Conservation (phyloP, 306 rosid genomes). For the Acacia melanoxylon region DNA sequence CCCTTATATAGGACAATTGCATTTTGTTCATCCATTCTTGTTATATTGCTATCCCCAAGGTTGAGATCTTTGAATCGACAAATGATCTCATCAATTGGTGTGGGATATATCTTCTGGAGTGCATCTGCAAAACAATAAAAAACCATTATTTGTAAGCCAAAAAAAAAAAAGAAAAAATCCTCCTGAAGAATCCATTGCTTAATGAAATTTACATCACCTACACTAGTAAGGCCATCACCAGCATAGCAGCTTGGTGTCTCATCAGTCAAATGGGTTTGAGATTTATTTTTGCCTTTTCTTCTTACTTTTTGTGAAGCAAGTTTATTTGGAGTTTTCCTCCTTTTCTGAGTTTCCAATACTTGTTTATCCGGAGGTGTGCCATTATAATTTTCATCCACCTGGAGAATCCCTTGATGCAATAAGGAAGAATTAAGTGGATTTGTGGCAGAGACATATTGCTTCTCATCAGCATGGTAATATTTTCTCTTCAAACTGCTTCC, state of each 20-base stretch:
- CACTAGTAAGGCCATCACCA: slow-evolving; percentile 33
- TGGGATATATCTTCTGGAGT: slow-evolving; percentile 19
- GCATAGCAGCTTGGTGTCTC: slow-evolving; percentile 31
- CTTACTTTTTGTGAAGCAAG: slow-evolving; percentile 31
- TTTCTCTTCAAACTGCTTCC: slow-evolving; percentile 56
- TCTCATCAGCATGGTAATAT: slow-evolving; percentile 34
- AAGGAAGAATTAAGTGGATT: slow-evolving; percentile 39
- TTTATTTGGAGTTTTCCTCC: slow-evolving; percentile 45
- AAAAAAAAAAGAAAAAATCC: neutral
- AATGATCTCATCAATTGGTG: slow-evolving; percentile 46
- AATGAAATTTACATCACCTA: slow-evolving; percentile 36
- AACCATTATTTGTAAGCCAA: neutral
- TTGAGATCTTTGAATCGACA: slow-evolving; percentile 45
- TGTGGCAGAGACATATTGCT: slow-evolving; percentile 27
- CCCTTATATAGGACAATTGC: slow-evolving; percentile 74
- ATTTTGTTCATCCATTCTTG: slow-evolving; percentile 42
- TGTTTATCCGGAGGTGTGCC: slow-evolving; percentile 31
- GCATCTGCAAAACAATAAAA: slow-evolving; percentile 59
- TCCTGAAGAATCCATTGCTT: slow-evolving; percentile 34
- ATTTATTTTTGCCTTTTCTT: slow-evolving; percentile 27
- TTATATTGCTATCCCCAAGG: slow-evolving; percentile 45
- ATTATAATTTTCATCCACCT: slow-evolving; percentile 38
- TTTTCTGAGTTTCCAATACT: slow-evolving; percentile 41
- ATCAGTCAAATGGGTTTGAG: slow-evolving; percentile 29
- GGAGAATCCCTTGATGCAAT: slow-evolving; percentile 41